Percentiles rank a stretch among this genome's conserved stretches.
These are phyloP conservation scores for Venturia nashicola DNA, from an alignment of 2,329 filamentous ascomycete species.

Conservation along the genomic window DNA sequence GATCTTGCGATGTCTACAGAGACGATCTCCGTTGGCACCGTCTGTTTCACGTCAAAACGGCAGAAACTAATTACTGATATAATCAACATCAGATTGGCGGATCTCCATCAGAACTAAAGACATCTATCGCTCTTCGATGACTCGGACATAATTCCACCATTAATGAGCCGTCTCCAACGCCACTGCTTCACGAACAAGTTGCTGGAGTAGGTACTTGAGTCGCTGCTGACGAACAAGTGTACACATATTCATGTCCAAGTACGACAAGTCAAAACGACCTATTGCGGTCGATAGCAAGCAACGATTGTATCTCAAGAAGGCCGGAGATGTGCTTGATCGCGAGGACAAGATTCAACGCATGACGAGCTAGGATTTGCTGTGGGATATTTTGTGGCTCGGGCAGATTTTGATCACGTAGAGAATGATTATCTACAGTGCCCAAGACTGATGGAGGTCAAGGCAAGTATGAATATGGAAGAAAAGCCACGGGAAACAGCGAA, in stretches of 20 bases:
- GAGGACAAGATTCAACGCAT: background rate
- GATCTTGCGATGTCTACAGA: background rate
- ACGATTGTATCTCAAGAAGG: background rate
- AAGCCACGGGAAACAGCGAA: background rate
- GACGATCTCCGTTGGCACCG: background rate
- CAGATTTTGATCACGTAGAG: background rate
- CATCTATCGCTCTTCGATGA: conserved; percentile 19
- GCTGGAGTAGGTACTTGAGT: too few relatives aligned
- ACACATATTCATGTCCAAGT: background rate
- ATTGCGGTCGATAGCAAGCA: background rate
- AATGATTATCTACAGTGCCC: background rate
- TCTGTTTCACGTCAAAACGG: background rate
- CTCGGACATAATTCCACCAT: conserved; percentile 16
- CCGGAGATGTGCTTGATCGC: background rate
- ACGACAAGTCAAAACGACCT: background rate
- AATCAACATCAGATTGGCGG: conserved; percentile 14
- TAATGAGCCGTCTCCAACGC: conserved; percentile 14
- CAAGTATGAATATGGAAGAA: background rate
- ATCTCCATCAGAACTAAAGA: conserved; percentile 18
- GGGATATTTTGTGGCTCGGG: background rate
- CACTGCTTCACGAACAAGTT: background rate
- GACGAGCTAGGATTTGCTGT: background rate
- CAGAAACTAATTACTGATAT: background rate
- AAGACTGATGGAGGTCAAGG: background rate
- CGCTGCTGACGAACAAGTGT: background rate